Evolutionary conservation across 1,139 yeast genomes (phyloP), one percentile per base, ranked within the genome.

Genomic region (Fermentozyma sake): DNA sequence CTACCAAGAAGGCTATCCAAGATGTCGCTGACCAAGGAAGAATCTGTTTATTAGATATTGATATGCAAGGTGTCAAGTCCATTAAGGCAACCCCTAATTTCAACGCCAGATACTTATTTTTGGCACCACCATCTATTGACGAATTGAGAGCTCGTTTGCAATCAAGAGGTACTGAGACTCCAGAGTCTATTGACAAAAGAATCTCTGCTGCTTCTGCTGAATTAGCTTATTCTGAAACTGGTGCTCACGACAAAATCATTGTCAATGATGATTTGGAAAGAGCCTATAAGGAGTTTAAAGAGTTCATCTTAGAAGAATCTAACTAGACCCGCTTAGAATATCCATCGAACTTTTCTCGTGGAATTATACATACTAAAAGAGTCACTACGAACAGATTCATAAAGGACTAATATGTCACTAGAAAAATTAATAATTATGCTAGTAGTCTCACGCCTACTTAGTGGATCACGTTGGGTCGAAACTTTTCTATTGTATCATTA

Each of bases 31-130:
- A 68, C 37, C 64, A 63, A 33, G 83, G 83, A 35, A 74, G 68
- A 55, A 79, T 79, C 30, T 91, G 98, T 64, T 79, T 91, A 41
- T 71, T 91, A 52, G 99, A 91, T 58, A 91, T 91, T 44, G 99
- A 91, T 71, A 87, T 89, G 96, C 97, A 93, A 64, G 99, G 99
- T 39, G 98, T 91, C 45, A 80, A 83, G 63, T 72, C 86, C 10
- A 96, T 91, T 42, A 93, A 93, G 64, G 62, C 71, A 30, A 78
- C 95, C 11, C n/a, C n/a, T n/a, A 76, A 76, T 42, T 69, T 91
- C 47, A 76, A 85, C 47, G 96, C 98, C 25, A 72, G 89, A 53
- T 91, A 62, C 57, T 62, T 93, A 43, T 91, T 93, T 52, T 56
- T 91, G 40, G 82, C 96, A 26, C 99, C 99, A 23, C 98, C 99